These are phyloP conservation scores for Seiridium unicorne DNA, from an alignment of 2,329 filamentous ascomycete genomes.

Conservation along the genomic window DNA sequence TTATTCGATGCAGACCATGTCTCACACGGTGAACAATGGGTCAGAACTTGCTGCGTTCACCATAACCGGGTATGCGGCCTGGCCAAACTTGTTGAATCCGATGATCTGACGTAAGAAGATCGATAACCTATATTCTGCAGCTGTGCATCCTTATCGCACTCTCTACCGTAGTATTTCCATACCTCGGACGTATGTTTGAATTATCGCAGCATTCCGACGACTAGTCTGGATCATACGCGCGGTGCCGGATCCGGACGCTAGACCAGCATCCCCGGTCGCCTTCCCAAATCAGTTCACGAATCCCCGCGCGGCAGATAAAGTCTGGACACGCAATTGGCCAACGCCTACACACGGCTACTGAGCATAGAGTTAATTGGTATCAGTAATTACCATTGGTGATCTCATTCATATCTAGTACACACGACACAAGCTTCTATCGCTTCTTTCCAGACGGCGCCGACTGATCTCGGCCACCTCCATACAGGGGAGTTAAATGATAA, in stretches of 20 bases:
- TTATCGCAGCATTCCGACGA: slow-evolving; percentile 1
- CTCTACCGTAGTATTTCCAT: background rate
- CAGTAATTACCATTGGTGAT: slow-evolving; percentile 2
- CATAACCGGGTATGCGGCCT: too few relatives aligned
- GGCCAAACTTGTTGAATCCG: too few relatives aligned
- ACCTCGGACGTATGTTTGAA: background rate
- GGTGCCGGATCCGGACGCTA: background rate
- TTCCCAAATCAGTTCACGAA: background rate
- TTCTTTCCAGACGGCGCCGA: too few relatives aligned
- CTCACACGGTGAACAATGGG: too few relatives aligned
- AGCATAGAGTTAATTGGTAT: background rate
- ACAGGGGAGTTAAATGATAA: background rate
- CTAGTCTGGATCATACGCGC: background rate
- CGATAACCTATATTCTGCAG: background rate
- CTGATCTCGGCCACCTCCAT: background rate
- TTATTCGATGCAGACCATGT: too few relatives aligned
- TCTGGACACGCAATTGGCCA: background rate
- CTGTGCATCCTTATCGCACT: background rate
- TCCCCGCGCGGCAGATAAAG: slow-evolving; percentile 4
- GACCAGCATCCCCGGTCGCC: background rate
- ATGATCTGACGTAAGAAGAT: background rate
- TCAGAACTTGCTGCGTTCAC: too few relatives aligned
- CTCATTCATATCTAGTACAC: too few relatives aligned
- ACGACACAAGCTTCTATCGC: too few relatives aligned
- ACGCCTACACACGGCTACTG: background rate